These are phyloP conservation scores for Brassica carinata DNA, from an alignment of 345 rosid genomes.

Conservation along the genomic window DNA sequence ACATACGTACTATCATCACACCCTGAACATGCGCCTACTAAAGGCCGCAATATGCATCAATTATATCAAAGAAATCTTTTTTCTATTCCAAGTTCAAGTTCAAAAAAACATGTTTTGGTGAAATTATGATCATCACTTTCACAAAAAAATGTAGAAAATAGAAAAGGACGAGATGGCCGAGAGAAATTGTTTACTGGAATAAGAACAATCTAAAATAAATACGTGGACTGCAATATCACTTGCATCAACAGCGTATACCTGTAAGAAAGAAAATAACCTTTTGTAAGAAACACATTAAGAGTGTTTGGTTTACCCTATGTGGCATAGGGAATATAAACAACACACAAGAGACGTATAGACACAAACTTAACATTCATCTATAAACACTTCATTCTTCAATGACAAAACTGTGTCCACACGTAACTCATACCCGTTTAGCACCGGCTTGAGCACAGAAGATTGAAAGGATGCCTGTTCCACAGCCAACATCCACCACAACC, in stretches of 20 bases:
- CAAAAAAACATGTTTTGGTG: background rate
- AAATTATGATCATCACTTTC: background rate
- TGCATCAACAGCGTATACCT: conserved; percentile 99
- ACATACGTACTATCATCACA: conserved; percentile 20
- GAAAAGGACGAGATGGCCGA: conserved; percentile 1
- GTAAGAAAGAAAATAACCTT: conserved; percentile 27
- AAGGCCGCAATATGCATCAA: too few species aligned
- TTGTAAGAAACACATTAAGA: conserved; percentile 18
- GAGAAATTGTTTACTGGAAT: background rate
- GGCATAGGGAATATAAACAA: conserved; percentile 7
- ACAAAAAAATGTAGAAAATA: background rate
- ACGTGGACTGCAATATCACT: conserved; percentile 98
- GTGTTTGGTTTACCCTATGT: conserved; percentile 4
- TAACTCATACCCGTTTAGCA: conserved; percentile 70
- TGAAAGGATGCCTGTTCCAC: conserved; percentile 96
- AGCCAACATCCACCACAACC: conserved; percentile 98
- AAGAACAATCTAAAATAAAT: conserved; percentile 13
- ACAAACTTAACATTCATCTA: background rate
- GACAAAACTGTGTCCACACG: background rate
- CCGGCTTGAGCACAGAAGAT: conserved; percentile 99
- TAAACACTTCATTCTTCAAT: conserved; percentile 12
- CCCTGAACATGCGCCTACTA: background rate
- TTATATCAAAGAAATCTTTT: too few species aligned
- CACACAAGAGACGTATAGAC: background rate
- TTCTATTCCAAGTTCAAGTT: conserved; percentile 8